phyloP scores from a whole-genome alignment of 305 asterid species.

The Fraxinus floribunda region DNA sequence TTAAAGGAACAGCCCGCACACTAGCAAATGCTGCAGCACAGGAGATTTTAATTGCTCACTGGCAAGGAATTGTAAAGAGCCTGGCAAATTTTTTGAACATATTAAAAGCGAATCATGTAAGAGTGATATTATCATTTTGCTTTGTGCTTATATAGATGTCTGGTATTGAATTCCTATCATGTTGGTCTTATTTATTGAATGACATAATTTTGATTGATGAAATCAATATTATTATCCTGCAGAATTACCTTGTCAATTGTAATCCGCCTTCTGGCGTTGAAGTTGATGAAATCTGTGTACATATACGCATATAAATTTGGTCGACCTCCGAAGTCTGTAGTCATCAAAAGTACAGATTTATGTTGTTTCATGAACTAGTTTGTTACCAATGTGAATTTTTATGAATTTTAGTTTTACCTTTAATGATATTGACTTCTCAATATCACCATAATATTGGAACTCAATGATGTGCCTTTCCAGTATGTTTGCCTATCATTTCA shows the following conservation, averaged over 20 bases:
- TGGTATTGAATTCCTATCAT: neutral
- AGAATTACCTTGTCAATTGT: neutral
- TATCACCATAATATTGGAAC: neutral
- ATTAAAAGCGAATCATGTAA: conserved; percentile 76
- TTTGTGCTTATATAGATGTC: conserved; percentile 1
- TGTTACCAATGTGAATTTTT: neutral
- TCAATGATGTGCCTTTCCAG: neutral
- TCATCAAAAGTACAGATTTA: neutral
- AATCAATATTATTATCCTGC: neutral
- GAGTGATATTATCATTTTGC: conserved; percentile 22
- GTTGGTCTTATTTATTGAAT: neutral
- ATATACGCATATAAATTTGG: neutral
- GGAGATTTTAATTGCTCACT: conserved; percentile 85
- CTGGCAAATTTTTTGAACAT: conserved; percentile 64
- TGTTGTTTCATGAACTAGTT: neutral
- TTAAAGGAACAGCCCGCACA: conserved; percentile 75
- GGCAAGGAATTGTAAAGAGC: conserved; percentile 94
- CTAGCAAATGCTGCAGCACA: conserved; percentile 92
- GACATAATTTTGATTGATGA: neutral
- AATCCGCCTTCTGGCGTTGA: neutral
- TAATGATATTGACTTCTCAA: neutral
- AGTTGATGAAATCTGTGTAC: neutral
- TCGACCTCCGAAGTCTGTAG: neutral
- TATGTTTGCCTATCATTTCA: neutral
- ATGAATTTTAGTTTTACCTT: neutral